Percentiles rank a stretch among this genome's conserved stretches.
Conservation (phyloP, 2,329 filamentous ascomycete species). For the Reticulascus tulasneorum region DNA sequence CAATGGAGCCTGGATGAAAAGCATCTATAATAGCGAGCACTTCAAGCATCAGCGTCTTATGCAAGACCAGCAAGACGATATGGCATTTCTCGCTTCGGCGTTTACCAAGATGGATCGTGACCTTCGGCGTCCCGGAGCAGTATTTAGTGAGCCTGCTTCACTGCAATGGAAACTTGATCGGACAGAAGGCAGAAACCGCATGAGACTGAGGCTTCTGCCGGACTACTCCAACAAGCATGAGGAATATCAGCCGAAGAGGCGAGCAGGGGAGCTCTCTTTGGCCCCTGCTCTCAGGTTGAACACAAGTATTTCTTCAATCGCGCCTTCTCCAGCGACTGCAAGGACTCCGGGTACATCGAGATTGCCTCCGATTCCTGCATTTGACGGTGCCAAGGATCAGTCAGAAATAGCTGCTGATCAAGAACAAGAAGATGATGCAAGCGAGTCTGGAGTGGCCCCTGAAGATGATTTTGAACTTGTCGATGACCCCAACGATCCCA, state of each 20-base stretch:
- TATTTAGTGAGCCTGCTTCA: slow-evolving; percentile 64
- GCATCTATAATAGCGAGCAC: slow-evolving; percentile 88
- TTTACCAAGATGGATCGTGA: slow-evolving; percentile 78
- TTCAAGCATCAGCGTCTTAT: slow-evolving; percentile 83
- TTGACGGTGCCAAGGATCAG: slow-evolving; percentile 9
- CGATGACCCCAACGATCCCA: slow-evolving; percentile 82
- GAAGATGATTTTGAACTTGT: slow-evolving; percentile 97
- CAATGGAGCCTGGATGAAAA: slow-evolving; percentile 89
- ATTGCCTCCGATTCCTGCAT: slow-evolving; percentile 14
- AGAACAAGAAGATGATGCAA: slow-evolving; percentile 21
- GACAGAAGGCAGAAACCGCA: slow-evolving; percentile 91
- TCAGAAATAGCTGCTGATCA: slow-evolving; percentile 16
- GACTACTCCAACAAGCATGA: slow-evolving; percentile 66
- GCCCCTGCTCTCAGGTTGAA: slow-evolving; percentile 15
- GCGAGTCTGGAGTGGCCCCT: slow-evolving; percentile 33
- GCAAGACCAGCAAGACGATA: slow-evolving; percentile 92
- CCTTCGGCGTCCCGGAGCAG: slow-evolving; percentile 72
- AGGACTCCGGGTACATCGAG: slow-evolving; percentile 17
- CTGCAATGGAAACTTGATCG: slow-evolving; percentile 90
- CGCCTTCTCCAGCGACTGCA: slow-evolving; percentile 16
- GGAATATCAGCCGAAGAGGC: slow-evolving; percentile 81
- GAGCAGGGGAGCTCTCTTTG: slow-evolving; percentile 22
- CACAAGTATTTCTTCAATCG: slow-evolving; percentile 11
- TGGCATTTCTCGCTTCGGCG: slow-evolving; percentile 69
- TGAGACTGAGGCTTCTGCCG: slow-evolving; percentile 82